phyloP scores from a whole-genome alignment of 179 eudicot genomes.

The Carnegiea gigantea region DNA sequence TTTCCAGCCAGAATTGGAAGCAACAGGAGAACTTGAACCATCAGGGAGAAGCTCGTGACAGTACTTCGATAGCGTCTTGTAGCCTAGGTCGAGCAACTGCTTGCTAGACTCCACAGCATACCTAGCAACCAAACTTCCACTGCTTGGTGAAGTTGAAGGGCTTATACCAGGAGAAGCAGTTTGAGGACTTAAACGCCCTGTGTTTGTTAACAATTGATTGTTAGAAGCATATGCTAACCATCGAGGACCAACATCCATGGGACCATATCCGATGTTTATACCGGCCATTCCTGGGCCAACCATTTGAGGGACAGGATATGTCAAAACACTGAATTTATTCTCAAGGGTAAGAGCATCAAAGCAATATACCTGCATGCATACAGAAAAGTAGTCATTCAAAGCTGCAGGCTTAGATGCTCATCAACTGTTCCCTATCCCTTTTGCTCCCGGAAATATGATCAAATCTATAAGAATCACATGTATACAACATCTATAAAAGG shows the following conservation, averaged over 20 bases:
- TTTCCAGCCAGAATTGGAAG: slow-evolving; percentile 60
- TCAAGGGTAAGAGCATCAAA: slow-evolving; percentile 84
- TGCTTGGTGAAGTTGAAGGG: slow-evolving; percentile 83
- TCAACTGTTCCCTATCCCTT: background rate
- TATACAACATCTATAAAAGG: background rate
- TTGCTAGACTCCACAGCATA: slow-evolving; percentile 96
- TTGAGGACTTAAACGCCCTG: slow-evolving; percentile 89
- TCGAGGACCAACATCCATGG: slow-evolving; percentile 90
- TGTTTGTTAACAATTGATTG: slow-evolving; percentile 60
- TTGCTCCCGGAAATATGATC: background rate
- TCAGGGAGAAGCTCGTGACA: slow-evolving; percentile 77
- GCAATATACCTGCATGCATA: slow-evolving; percentile 79
- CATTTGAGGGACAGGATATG: slow-evolving; percentile 78
- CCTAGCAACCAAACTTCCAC: slow-evolving; percentile 70
- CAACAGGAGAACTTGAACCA: slow-evolving; percentile 61
- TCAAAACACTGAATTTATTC: slow-evolving; percentile 79
- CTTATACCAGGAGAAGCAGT: slow-evolving; percentile 83
- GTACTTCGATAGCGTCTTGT: slow-evolving; percentile 75
- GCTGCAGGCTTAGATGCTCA: background rate
- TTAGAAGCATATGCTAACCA: slow-evolving; percentile 94
- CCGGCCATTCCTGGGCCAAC: slow-evolving; percentile 64
- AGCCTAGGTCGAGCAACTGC: slow-evolving; percentile 80
- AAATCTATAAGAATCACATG: background rate
- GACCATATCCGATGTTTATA: slow-evolving; percentile 85
- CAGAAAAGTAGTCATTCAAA: slow-evolving; percentile 17